Evolutionary conservation across 2,329 filamentous ascomycete genomes (phyloP).

Genomic region (Fusarium sp.): DNA sequence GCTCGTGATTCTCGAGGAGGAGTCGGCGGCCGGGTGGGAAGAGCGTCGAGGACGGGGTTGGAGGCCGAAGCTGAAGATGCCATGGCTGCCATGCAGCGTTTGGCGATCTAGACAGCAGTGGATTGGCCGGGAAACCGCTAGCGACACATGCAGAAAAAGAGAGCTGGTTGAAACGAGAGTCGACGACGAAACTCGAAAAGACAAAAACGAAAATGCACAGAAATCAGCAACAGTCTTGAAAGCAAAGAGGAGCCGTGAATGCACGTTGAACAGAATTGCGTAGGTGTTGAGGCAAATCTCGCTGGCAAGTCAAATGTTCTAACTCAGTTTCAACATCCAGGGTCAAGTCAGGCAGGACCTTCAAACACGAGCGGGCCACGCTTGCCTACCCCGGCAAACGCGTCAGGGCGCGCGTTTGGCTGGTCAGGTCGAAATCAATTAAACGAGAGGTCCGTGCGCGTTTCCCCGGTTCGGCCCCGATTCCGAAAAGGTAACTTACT

Average conservation of each 20-base stretch:
- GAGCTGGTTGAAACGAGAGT: neutral
- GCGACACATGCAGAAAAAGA: conserved; percentile 38
- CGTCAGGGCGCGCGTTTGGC: conserved; percentile 34
- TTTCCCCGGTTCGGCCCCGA: neutral
- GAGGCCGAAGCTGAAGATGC: conserved; percentile 56
- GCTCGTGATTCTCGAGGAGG: conserved; percentile 69
- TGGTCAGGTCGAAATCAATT: conserved; percentile 41
- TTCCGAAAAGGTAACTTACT: neutral
- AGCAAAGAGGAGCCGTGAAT: neutral
- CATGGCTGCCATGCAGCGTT: conserved; percentile 55
- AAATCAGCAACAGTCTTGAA: neutral
- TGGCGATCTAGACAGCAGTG: conserved; percentile 55
- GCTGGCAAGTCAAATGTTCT: conserved; percentile 16
- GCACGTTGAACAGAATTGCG: conserved; percentile 4
- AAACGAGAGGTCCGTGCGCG: conserved; percentile 39
- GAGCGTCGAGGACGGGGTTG: conserved; percentile 59
- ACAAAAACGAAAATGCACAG: neutral
- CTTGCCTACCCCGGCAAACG: conserved; percentile 39
- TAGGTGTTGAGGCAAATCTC: conserved; percentile 25
- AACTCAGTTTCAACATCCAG: conserved; percentile 15
- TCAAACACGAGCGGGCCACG: conserved; percentile 36
- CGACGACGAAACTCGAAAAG: conserved; percentile 7
- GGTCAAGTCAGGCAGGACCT: conserved; percentile 11
- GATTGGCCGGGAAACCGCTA: conserved; percentile 42
- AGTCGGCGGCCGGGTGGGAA: conserved; percentile 73